Evolutionary conservation across 257 asterid genomes (phyloP).

Genomic region (Euphrasia confusa): DNA sequence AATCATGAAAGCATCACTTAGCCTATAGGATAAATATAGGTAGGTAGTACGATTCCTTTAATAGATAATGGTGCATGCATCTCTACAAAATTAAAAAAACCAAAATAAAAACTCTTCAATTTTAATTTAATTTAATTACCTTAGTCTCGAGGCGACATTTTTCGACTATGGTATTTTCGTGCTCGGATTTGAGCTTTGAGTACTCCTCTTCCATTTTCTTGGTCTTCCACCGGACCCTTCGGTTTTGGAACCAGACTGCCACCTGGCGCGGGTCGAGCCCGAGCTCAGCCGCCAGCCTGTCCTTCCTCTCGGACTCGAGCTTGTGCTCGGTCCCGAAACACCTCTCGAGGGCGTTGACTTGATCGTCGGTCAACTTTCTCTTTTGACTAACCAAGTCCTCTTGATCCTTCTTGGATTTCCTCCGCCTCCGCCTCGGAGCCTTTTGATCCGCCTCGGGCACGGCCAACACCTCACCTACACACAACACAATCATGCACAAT

Average conservation of each 20-base stretch:
- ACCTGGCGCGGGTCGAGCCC: slow-evolving; percentile 90
- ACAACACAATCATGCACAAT: too few relatives aligned
- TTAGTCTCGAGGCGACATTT: slow-evolving; percentile 65
- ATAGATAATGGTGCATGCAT: slow-evolving; percentile 3
- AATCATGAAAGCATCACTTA: neutral
- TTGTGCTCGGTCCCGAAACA: slow-evolving; percentile 72
- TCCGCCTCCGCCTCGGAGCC: slow-evolving; percentile 33
- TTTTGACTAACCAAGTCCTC: slow-evolving; percentile 45
- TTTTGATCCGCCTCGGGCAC: neutral
- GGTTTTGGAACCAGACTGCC: slow-evolving; percentile 94
- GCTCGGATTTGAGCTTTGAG: slow-evolving; percentile 44
- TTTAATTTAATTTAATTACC: slow-evolving; percentile 29
- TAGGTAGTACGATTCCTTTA: slow-evolving; percentile 12
- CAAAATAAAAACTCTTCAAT: too few relatives aligned
- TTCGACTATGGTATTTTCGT: slow-evolving; percentile 38
- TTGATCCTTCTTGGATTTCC: slow-evolving; percentile 35
- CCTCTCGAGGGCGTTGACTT: slow-evolving; percentile 46
- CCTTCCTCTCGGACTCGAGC: slow-evolving; percentile 84
- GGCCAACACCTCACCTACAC: too few relatives aligned
- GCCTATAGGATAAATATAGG: neutral
- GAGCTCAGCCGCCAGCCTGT: slow-evolving; percentile 69
- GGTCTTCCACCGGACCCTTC: slow-evolving; percentile 84
- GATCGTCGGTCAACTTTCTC: slow-evolving; percentile 79
- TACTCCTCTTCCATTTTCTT: slow-evolving; percentile 88
- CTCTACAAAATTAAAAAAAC: neutral